Conservation (phyloP, 768 basidiomycete genomes). For the Auricularia sp. region DNA sequence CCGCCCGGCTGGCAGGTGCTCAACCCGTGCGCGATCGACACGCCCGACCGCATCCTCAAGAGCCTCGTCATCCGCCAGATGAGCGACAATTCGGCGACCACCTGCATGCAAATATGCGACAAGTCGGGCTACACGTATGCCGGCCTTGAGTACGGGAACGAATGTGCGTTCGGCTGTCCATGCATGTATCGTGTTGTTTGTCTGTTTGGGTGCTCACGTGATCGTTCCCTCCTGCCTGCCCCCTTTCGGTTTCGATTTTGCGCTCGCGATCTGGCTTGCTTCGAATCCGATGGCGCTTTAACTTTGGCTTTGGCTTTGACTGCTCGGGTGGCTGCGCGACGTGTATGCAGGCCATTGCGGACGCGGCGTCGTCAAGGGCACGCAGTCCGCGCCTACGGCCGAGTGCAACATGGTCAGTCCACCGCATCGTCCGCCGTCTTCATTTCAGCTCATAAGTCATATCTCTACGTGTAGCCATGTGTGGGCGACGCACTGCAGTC, state of each 20-base stretch:
- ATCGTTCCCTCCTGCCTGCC: not conserved
- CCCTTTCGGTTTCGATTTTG: too few species aligned
- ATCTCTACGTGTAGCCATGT: not conserved
- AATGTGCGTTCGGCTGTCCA: not conserved
- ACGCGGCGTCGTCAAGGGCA: not conserved
- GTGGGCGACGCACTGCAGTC: not conserved
- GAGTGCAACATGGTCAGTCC: not conserved
- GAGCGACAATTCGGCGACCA: not conserved
- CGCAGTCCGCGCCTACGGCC: not conserved
- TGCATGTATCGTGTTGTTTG: not conserved
- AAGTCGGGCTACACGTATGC: not conserved
- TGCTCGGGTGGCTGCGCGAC: too few species aligned
- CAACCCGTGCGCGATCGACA: not conserved
- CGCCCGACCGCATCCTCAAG: not conserved
- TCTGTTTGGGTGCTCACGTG: not conserved
- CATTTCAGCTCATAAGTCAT: not conserved
- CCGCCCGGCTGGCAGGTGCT: not conserved
- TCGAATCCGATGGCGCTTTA: too few species aligned
- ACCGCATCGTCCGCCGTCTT: not conserved
- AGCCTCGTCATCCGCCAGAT: not conserved
- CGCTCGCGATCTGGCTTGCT: too few species aligned
- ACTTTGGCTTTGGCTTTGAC: too few species aligned
- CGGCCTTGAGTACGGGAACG: not conserved
- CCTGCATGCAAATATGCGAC: not conserved
- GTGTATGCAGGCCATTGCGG: not conserved